phyloP scores from a whole-genome alignment of 1,284 basidiomycete genomes.

The Ceratobasidium papillatum region DNA sequence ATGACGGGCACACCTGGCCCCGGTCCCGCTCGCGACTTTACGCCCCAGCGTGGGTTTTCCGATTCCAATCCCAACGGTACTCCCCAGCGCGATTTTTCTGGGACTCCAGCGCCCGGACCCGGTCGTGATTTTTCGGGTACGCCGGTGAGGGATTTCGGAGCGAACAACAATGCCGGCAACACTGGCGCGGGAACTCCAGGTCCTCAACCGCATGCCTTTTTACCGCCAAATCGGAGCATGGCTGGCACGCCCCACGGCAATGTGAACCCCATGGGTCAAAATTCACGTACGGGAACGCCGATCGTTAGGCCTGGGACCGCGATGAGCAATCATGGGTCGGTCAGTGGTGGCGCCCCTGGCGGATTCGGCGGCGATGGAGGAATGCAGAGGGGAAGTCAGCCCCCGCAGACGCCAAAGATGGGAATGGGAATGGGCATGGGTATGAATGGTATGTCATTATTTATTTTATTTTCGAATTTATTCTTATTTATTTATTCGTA shows the following conservation, averaged over 20 bases:
- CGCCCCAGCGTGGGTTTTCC: slow-evolving; percentile 30
- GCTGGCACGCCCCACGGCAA: slow-evolving; percentile 18
- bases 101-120: background rate
- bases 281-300: slow-evolving; percentile 20
- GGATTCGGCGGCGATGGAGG: slow-evolving; percentile 17
- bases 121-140: slow-evolving; percentile 28
- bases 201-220: slow-evolving; percentile 38
- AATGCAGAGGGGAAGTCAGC: slow-evolving; percentile 21
- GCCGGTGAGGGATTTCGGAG: slow-evolving; percentile 9
- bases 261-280: background rate
- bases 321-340: slow-evolving; percentile 14
- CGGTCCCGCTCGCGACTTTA: slow-evolving; percentile 21
- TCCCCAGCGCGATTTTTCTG: slow-evolving; percentile 33
- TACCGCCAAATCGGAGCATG: slow-evolving; percentile 36
- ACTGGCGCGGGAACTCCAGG: slow-evolving; percentile 21
- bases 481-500: background rate
- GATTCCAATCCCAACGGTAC: slow-evolving; percentile 16
- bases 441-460: slow-evolving; percentile 20
- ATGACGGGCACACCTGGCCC: background rate
- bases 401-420: slow-evolving; percentile 32
- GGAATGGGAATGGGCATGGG: slow-evolving; percentile 32
- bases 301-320: slow-evolving; percentile 28
- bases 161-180: slow-evolving; percentile 21
- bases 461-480: background rate
- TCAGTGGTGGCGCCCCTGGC: slow-evolving; percentile 2